These are phyloP conservation scores for Canavalia gladiata DNA, from an alignment of 306 rosid genomes.

Conservation along the genomic window DNA sequence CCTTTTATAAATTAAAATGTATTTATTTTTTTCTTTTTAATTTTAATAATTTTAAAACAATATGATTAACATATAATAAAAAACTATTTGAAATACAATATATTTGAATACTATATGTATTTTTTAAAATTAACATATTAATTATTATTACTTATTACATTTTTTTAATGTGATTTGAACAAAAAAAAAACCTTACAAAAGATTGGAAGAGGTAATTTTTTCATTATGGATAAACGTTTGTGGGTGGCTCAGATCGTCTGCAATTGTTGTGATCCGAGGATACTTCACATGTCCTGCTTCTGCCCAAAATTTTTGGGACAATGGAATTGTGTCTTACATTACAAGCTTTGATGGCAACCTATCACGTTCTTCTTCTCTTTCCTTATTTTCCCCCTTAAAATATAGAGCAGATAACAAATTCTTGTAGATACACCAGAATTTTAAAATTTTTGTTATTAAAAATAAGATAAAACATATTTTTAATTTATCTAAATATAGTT, in stretches of 20 bases:
- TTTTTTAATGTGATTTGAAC: too few species aligned
- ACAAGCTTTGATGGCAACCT: slow-evolving; percentile 11
- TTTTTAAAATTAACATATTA: too few species aligned
- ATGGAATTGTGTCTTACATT: background rate
- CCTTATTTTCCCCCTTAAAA: background rate
- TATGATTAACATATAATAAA: too few species aligned
- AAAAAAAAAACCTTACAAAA: too few species aligned
- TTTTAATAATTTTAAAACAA: too few species aligned
- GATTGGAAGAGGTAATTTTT: background rate
- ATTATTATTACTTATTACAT: too few species aligned
- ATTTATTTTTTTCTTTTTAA: too few species aligned
- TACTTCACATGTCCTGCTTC: background rate
- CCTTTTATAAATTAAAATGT: too few species aligned
- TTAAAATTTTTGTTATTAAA: background rate
- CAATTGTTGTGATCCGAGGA: background rate
- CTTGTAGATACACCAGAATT: background rate
- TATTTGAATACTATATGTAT: too few species aligned
- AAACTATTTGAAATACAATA: too few species aligned
- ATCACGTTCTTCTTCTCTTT: background rate
- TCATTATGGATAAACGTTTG: background rate
- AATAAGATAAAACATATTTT: too few species aligned
- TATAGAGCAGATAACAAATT: background rate
- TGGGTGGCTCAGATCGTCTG: background rate
- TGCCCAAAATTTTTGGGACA: background rate
- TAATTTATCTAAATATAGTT: too few species aligned